Conservation (phyloP, 2,329 filamentous ascomycete species). For the Xylariaceae sp. region DNA sequence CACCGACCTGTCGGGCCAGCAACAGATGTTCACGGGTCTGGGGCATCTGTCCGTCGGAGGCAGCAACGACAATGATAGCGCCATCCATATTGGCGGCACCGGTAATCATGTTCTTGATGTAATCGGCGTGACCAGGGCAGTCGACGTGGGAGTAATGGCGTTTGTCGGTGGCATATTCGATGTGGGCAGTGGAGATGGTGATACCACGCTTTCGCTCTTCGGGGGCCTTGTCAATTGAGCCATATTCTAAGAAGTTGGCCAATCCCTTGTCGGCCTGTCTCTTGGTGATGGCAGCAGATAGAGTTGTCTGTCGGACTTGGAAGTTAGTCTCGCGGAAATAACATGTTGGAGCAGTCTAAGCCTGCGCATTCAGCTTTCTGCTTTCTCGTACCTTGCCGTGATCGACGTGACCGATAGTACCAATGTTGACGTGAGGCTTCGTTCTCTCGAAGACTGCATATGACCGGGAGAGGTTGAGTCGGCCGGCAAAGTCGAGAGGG, state of each 20-base stretch:
- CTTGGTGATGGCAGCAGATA: conserved; percentile 99
- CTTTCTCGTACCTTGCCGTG: conserved; percentile 84
- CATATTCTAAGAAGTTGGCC: conserved; percentile 96
- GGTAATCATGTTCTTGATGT: conserved; percentile 99
- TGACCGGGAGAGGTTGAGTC: conserved; percentile 69
- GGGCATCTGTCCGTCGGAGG: conserved; percentile 98
- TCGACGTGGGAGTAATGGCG: conserved; percentile 99
- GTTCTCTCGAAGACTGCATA: conserved; percentile 81
- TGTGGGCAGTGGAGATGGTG: conserved; percentile 97
- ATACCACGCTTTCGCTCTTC: conserved; percentile 99
- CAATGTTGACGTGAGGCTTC: conserved; percentile 99
- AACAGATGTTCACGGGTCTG: conserved; percentile 98
- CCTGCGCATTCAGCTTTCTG: not conserved
- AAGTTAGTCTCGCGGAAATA: conserved; percentile 5
- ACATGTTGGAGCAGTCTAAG: no score
- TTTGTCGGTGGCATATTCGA: conserved; percentile 94
- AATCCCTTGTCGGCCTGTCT: conserved; percentile 93
- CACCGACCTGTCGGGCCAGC: conserved; percentile 96
- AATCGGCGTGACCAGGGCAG: conserved; percentile 99
- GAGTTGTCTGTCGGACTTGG: conserved; percentile 75
- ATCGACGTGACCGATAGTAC: conserved; percentile 99
- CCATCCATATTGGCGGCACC: conserved; percentile 99
- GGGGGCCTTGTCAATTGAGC: conserved; percentile 96
- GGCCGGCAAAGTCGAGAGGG: conserved; percentile 76
- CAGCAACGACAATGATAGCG: conserved; percentile 97